Evolutionary conservation across 2,329 filamentous ascomycete species (phyloP).

Genomic region (Botrytis pseudocinerea): DNA sequence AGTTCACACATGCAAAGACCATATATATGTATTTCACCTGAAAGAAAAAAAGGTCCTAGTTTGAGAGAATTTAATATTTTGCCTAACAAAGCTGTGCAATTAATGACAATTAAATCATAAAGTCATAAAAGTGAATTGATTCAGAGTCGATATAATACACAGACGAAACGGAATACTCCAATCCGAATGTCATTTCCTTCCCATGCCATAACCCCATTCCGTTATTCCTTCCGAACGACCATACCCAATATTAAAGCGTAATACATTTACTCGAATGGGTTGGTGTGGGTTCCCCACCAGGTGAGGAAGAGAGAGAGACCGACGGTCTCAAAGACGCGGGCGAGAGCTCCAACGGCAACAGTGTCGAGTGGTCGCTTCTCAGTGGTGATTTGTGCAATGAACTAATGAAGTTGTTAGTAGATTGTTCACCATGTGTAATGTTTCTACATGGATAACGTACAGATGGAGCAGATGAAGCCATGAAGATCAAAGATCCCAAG

Average conservation of each 20-base stretch:
- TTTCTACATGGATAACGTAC: constrained; percentile 54
- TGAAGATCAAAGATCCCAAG: constrained; percentile 86
- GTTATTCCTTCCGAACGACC: background rate
- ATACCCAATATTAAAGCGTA: constrained; percentile 6
- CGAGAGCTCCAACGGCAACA: constrained; percentile 78
- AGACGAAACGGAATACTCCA: constrained; percentile 22
- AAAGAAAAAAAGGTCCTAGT: background rate
- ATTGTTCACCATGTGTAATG: background rate
- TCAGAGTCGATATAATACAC: constrained; percentile 21
- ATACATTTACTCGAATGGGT: constrained; percentile 64
- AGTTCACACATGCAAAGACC: background rate
- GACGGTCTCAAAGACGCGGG: constrained; percentile 89
- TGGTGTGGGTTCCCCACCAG: constrained; percentile 96
- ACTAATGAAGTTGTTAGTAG: constrained; percentile 51
- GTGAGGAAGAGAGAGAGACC: constrained; percentile 90
- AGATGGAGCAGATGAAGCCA: constrained; percentile 82
- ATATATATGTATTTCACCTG: background rate
- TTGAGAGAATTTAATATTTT: background rate
- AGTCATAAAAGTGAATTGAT: constrained; percentile 17
- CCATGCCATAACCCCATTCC: constrained; percentile 20
- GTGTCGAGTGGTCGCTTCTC: constrained; percentile 93
- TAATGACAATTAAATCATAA: constrained; percentile 16
- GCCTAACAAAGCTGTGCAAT: constrained; percentile 1
- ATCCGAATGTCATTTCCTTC: constrained; percentile 1
- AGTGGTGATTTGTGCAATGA: constrained; percentile 81